Conservation (phyloP, 305 asterid species). For the Lippia alba region DNA sequence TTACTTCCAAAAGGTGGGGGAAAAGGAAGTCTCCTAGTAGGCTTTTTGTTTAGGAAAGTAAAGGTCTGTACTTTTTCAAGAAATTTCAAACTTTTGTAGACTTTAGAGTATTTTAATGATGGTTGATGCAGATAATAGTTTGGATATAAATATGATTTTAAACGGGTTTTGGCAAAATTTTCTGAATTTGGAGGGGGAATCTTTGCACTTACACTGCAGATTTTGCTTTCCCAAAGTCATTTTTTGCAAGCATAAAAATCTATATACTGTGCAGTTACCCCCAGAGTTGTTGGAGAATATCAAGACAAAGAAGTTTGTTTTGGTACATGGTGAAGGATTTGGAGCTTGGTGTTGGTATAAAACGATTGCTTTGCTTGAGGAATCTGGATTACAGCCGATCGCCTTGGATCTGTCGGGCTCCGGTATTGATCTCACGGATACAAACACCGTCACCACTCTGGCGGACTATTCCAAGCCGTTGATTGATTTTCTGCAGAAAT, state of each 20-base stretch:
- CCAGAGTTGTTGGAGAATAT: conserved; percentile 46
- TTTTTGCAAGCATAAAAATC: neutral
- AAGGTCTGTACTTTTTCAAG: conserved; percentile 23
- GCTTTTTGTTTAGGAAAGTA: conserved; percentile 12
- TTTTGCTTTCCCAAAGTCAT: neutral
- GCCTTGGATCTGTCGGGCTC: conserved; percentile 69
- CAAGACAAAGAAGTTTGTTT: conserved; percentile 37
- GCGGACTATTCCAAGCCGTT: conserved; percentile 56
- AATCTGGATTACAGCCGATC: conserved; percentile 51
- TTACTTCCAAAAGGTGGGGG: conserved; percentile 20
- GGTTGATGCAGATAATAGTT: conserved; percentile 24
- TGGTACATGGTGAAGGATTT: conserved; percentile 50
- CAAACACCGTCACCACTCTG: conserved; percentile 47
- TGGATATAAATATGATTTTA: conserved; percentile 4
- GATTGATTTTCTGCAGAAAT: conserved; percentile 50
- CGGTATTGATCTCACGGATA: conserved; percentile 55
- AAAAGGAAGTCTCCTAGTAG: neutral
- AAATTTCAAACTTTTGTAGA: conserved; percentile 7
- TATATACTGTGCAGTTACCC: conserved; percentile 38
- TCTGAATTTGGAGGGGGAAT: neutral
- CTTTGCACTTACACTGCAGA: neutral
- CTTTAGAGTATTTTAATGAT: conserved; percentile 16
- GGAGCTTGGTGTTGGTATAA: conserved; percentile 50
- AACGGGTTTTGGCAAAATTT: neutral
- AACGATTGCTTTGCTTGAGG: conserved; percentile 50